Base-by-base conservation (phyloP, 805 yeast genomes). In the Cyberlindnera xishuangbannaensis region DNA sequence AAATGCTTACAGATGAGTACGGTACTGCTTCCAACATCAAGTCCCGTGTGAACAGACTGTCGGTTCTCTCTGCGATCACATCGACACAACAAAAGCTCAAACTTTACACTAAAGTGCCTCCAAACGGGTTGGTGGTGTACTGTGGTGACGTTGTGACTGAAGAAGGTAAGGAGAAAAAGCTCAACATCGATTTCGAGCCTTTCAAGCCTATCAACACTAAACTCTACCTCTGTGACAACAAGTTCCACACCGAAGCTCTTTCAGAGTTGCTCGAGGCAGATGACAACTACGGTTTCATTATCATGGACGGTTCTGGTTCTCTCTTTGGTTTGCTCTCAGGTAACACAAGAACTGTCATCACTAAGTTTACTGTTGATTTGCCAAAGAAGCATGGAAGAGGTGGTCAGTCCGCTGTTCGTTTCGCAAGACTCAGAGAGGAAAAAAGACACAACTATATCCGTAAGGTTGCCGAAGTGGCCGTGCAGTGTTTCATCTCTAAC, bases 351-450 rank as follows among this genome's bases (percentile, higher is more conserved):
- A 96, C 92, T 43, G 85, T 92, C 28, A 70, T 92, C 56, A 95
- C 90, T 64, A 92, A 92, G 64, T 92, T 92, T 65, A 83, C 87
- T 2, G 99, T 92, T 36, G 99, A 92, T 63, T 71, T 92, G 53
- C 99, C 99, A 53, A 92, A 92, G 71, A 92, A 92, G 85, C 98
- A 92, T 72, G 98, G 98, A 56, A 83, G 98, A 75, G 98, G 98
- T 83, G 98, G 98, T 82, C 98, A 92, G 70, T 92, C 99, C 43
- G 98, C 99, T 28, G 60, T 92, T 50, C 97, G 99, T 85, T 92
- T 92, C 71, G 81, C 97, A 17, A 88, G 99, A 73, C 73, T 92
- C 62, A 83, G 99, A 75, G 98, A 92, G 52, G 98, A 92, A 66
- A 92, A 92, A 63, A 86, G 99, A 71, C 99, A 92, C 64, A 92